A percentile compares a stretch with the other conserved stretches of the same genome.
Conservation (phyloP, 257 asterid species). For the Solanum pimpinellifolium region DNA sequence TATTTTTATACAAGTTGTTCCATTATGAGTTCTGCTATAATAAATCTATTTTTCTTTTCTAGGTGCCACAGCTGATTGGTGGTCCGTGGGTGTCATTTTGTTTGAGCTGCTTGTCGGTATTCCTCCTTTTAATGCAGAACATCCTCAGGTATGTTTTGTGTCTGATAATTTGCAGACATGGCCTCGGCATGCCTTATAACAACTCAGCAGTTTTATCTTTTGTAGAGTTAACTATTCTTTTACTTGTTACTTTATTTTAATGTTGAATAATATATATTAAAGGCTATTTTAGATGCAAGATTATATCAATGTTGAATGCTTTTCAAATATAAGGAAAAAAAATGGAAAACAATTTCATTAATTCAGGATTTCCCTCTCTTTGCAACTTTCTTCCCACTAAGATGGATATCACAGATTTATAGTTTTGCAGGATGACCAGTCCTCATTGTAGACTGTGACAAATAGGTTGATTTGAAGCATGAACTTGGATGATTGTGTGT, state of each 20-base stretch:
- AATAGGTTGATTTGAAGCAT: not conserved
- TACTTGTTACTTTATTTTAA: not conserved
- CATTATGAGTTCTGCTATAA: not conserved
- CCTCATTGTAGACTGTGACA: not conserved
- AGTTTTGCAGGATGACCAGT: not conserved
- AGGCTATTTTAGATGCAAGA: not conserved
- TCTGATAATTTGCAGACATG: not conserved
- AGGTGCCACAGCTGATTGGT: conserved; percentile 97
- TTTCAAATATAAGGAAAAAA: not conserved
- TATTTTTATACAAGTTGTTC: not conserved
- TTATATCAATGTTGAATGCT: not conserved
- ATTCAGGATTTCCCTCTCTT: not conserved
- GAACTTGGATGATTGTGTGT: not conserved
- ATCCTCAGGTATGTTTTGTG: conserved; percentile 49
- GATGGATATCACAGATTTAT: not conserved
- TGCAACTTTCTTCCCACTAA: not conserved
- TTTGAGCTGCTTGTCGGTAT: conserved; percentile 79
- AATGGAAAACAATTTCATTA: not conserved
- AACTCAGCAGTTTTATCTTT: not conserved
- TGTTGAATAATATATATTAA: not conserved
- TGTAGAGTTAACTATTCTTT: not conserved
- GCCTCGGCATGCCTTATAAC: not conserved
- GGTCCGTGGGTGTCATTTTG: conserved; percentile 93
- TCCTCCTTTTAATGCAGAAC: conserved; percentile 90
- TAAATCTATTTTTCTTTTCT: conserved; percentile 6